Percentiles rank a stretch among this genome's conserved stretches.
phyloP scores from a whole-genome alignment of 2,329 filamentous ascomycete genomes.

The Nothophoma quercina region DNA sequence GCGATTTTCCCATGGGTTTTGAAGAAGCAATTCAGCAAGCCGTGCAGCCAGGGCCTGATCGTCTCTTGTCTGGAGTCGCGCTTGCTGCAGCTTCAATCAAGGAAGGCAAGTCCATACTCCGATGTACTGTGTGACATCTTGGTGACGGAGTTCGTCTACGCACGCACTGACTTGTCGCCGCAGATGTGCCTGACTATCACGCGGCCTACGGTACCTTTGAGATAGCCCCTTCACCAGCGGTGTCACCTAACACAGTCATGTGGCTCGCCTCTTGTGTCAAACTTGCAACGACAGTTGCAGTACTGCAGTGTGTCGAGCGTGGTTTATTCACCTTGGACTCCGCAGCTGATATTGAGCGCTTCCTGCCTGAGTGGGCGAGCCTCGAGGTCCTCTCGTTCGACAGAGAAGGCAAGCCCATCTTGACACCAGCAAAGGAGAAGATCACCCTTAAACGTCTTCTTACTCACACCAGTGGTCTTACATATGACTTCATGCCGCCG shows the following conservation, averaged over 20 bases:
- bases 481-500: slow-evolving; percentile 30
- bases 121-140: too few relatives aligned
- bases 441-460: slow-evolving; percentile 33
- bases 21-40: slow-evolving; percentile 28
- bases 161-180: neutral
- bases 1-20: too few relatives aligned
- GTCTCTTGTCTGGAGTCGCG: slow-evolving; percentile 29
- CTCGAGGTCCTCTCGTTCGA: slow-evolving; percentile 28
- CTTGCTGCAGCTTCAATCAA: slow-evolving; percentile 29
- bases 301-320: slow-evolving; percentile 41
- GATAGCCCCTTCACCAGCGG: slow-evolving; percentile 22
- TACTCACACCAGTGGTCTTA: slow-evolving; percentile 37
- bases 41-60: slow-evolving; percentile 24
- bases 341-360: slow-evolving; percentile 26
- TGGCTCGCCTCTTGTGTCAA: slow-evolving; percentile 45
- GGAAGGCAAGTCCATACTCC: slow-evolving; percentile 27
- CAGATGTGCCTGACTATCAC: slow-evolving; percentile 21
- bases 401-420: slow-evolving; percentile 15
- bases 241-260: slow-evolving; percentile 33
- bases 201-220: slow-evolving; percentile 25
- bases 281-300: slow-evolving; percentile 36
- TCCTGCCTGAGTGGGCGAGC: slow-evolving; percentile 37
- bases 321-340: slow-evolving; percentile 36
- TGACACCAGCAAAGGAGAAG: slow-evolving; percentile 26
- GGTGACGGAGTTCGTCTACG: neutral